phyloP scores from a whole-genome alignment of 805 yeast genomes.

The Tetrapisispora fleetii region DNA sequence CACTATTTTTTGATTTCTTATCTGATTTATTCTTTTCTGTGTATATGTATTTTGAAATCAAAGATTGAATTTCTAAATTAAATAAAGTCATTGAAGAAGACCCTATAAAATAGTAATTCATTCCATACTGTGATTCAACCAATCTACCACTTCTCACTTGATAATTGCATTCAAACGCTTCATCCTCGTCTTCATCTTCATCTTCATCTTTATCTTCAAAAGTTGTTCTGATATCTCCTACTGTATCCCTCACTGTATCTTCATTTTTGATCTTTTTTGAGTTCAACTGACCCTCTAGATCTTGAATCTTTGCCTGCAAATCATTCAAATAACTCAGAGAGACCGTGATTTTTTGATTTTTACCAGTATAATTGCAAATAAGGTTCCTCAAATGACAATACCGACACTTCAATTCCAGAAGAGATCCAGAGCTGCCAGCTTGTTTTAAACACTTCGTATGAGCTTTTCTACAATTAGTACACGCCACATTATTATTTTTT shows the following conservation, averaged over 20 bases:
- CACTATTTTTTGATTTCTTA: not conserved
- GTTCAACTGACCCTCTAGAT: not conserved
- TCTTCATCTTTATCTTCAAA: conserved; percentile 24
- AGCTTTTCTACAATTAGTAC: conserved; percentile 58
- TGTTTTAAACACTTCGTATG: conserved; percentile 72
- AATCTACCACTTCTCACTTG: conserved; percentile 62
- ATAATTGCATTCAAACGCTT: conserved; percentile 60
- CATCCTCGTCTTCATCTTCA: conserved; percentile 30
- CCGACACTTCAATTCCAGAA: conserved; percentile 38
- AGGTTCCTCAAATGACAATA: conserved; percentile 46
- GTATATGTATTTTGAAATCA: conserved; percentile 36
- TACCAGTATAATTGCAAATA: conserved; percentile 62
- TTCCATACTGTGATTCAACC: conserved; percentile 67
- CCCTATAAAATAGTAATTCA: conserved; percentile 57
- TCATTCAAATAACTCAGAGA: conserved; percentile 60
- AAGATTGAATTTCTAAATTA: conserved; percentile 65
- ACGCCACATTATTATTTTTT: conserved; percentile 28
- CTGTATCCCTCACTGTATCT: not conserved
- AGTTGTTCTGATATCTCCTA: too few species aligned
- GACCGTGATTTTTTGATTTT: conserved; percentile 61
- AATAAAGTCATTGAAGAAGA: conserved; percentile 76
- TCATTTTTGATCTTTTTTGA: not conserved
- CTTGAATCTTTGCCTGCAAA: conserved; percentile 34
- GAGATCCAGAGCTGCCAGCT: not conserved
- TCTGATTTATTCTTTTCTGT: conserved; percentile 5